Conservation (phyloP, 345 rosid genomes). For the Cardamine occulta region DNA sequence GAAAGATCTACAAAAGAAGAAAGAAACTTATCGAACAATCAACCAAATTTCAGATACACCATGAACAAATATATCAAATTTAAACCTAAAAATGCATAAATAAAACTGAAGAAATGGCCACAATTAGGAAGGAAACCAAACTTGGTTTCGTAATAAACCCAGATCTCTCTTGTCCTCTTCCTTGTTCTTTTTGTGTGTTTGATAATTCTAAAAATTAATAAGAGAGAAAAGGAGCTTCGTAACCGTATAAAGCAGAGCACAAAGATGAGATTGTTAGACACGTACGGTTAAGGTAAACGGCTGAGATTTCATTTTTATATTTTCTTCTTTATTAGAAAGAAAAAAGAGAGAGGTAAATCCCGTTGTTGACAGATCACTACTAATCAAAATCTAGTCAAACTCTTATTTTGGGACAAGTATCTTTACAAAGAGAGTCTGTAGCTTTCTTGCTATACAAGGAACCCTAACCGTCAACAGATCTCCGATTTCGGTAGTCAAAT, state of each 20-base stretch:
- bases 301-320: background rate
- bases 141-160: constrained; percentile 43
- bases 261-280: constrained; percentile 21
- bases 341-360: constrained; percentile 5
- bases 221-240: constrained; percentile 18
- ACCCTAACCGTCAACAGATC: too few relatives aligned
- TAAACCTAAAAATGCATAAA: constrained; percentile 1
- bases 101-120: constrained; percentile 5
- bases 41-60: constrained; percentile 18
- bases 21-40: constrained; percentile 42
- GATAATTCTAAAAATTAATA: background rate
- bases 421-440: background rate
- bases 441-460: constrained; percentile 8
- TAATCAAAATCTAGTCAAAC: background rate
- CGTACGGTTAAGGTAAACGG: constrained; percentile 16
- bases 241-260: constrained; percentile 32
- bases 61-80: background rate
- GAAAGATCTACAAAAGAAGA: constrained; percentile 35
- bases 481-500: too few relatives aligned
- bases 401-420: constrained; percentile 5
- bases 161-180: constrained; percentile 37
- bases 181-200: background rate
- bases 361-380: constrained; percentile 8
- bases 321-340: background rate
- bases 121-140: constrained; percentile 17